Evolutionary conservation across 2,329 filamentous ascomycete species (phyloP).

Genomic region (Aureobasidium zeae): DNA sequence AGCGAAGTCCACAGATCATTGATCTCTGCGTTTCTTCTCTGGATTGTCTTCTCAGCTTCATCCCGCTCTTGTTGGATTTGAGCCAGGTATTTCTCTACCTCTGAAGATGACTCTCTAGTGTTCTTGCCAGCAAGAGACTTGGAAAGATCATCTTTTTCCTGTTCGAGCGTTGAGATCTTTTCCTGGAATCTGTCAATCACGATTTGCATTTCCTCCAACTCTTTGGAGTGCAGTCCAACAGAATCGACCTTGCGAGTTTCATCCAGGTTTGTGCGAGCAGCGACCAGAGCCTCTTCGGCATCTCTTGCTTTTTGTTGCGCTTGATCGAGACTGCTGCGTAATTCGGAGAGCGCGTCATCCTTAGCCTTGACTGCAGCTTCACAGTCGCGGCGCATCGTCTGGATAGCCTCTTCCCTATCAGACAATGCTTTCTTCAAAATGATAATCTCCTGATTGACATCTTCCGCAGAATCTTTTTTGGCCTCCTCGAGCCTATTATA

Average conservation of each 20-base stretch:
- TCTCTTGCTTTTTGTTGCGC: background rate
- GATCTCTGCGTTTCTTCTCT: conserved; percentile 8
- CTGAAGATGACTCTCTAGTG: background rate
- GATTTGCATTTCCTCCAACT: background rate
- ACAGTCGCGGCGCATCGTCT: background rate
- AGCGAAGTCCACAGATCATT: conserved; percentile 11
- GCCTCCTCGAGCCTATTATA: conserved; percentile 2
- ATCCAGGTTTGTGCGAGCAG: background rate
- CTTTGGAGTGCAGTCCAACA: background rate
- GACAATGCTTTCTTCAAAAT: background rate
- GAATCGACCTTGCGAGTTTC: background rate
- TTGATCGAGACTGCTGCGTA: conserved; percentile 1
- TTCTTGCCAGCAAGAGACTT: background rate
- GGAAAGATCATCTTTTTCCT: background rate
- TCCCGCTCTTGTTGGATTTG: background rate
- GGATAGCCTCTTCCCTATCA: background rate
- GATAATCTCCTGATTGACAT: background rate
- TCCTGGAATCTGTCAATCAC: background rate
- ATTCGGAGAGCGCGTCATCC: conserved; percentile 12
- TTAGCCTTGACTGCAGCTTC: background rate
- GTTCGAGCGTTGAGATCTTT: background rate
- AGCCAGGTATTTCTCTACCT: conserved; percentile 5
- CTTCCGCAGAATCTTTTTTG: background rate
- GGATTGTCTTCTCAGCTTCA: conserved; percentile 1
- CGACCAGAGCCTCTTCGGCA: background rate